Evolutionary conservation across 2,329 filamentous ascomycete genomes (phyloP).

Genomic region (Fusarium cyanostomum): DNA sequence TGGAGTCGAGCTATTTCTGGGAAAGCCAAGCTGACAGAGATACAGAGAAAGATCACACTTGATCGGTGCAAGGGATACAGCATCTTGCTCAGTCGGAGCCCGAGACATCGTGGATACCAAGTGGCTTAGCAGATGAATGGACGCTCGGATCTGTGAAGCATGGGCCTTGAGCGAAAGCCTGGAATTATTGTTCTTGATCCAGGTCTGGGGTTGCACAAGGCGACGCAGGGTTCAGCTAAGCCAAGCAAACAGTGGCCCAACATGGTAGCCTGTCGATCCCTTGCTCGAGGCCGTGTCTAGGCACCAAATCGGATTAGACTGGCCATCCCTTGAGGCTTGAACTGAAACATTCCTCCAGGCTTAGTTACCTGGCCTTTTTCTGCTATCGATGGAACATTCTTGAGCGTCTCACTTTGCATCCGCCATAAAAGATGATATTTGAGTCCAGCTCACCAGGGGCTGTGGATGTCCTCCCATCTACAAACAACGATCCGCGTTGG

Average conservation of each 20-base stretch:
- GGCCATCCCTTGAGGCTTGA: background rate
- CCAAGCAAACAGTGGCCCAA: background rate
- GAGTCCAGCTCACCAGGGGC: background rate
- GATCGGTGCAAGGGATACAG: too few relatives aligned
- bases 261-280: background rate
- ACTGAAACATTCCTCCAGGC: too few relatives aligned
- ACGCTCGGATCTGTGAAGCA: background rate
- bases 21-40: background rate
- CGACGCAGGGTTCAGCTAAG: background rate
- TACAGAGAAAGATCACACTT: background rate
- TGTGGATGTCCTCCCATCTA: background rate
- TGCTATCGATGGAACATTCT: background rate
- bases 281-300: background rate
- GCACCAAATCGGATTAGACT: background rate
- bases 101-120: too few relatives aligned
- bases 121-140: background rate
- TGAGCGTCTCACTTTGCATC: background rate
- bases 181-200: background rate
- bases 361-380: too few relatives aligned
- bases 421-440: background rate
- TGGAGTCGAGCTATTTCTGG: background rate
- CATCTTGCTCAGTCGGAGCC: too few relatives aligned
- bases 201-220: background rate
- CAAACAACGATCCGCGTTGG: background rate
- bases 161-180: background rate